Conservation (phyloP, 805 yeast species). For the Myxozyma mucilagina region DNA sequence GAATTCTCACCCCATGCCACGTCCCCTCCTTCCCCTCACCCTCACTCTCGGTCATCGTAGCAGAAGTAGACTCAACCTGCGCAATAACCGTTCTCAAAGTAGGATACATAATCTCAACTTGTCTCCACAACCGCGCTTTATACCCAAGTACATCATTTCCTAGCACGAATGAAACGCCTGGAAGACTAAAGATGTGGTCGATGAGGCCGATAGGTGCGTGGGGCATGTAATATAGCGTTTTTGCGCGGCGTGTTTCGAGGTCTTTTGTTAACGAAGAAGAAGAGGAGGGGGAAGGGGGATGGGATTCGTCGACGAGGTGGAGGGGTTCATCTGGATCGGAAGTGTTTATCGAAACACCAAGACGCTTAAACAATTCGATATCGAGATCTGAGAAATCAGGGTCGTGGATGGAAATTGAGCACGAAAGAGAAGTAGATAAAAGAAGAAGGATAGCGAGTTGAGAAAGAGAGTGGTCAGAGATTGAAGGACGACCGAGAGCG, state of each 20-base stretch:
- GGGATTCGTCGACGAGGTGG: slow-evolving; percentile 1
- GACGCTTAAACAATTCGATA: slow-evolving; percentile 37
- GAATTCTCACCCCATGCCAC: slow-evolving; percentile 17
- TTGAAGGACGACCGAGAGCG: slow-evolving; percentile 68
- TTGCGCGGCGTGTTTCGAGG: not conserved
- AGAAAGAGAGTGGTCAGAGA: slow-evolving; percentile 50
- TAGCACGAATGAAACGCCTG: slow-evolving; percentile 21
- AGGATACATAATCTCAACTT: slow-evolving; percentile 13
- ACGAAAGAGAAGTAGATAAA: slow-evolving; percentile 44
- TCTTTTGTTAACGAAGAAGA: not conserved
- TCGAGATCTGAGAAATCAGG: slow-evolving; percentile 61
- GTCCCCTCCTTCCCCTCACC: not conserved
- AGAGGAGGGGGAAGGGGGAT: not conserved
- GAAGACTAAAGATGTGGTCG: slow-evolving; percentile 27
- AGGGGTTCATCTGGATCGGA: slow-evolving; percentile 7
- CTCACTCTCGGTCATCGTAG: not conserved
- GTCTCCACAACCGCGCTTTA: slow-evolving; percentile 11
- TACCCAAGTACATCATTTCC: slow-evolving; percentile 30
- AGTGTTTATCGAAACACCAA: slow-evolving; percentile 34
- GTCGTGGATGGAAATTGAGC: slow-evolving; percentile 58
- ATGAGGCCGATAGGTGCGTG: slow-evolving; percentile 62
- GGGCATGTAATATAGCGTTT: slow-evolving; percentile 61
- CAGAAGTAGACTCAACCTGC: not conserved
- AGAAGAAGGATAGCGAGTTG: slow-evolving; percentile 63
- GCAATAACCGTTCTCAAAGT: not conserved